Percentiles rank a stretch among this genome's conserved stretches.
Evolutionary conservation across 2,329 filamentous ascomycete species (phyloP).

Genomic region (Byssothecium circinans): DNA sequence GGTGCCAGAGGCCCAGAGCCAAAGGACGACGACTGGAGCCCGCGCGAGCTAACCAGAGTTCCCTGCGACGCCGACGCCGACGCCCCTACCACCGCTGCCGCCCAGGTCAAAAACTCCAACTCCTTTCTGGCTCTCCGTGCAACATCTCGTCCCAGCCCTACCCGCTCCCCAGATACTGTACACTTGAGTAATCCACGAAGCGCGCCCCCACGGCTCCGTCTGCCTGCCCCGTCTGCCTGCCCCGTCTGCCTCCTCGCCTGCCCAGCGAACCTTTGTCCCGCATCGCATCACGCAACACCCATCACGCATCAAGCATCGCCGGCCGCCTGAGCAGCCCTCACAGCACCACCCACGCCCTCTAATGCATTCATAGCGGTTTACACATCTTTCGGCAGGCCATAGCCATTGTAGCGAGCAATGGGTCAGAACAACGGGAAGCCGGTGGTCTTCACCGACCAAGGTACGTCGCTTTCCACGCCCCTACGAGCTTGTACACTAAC

Average conservation of each 20-base stretch:
- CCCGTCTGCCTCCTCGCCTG: slow-evolving; percentile 1
- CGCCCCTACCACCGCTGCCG: slow-evolving; percentile 27
- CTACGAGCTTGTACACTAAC: slow-evolving; percentile 15
- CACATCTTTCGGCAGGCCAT: slow-evolving; percentile 16
- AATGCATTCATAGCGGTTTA: slow-evolving; percentile 29
- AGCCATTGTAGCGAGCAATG: slow-evolving; percentile 59
- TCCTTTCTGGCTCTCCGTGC: slow-evolving; percentile 6
- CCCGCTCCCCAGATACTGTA: slow-evolving; percentile 9
- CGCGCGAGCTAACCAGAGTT: slow-evolving; percentile 9
- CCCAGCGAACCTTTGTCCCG: slow-evolving; percentile 5
- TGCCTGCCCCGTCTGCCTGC: slow-evolving; percentile 1
- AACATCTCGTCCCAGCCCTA: slow-evolving; percentile 8
- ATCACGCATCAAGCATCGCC: slow-evolving; percentile 3
- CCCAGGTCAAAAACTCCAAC: slow-evolving; percentile 21
- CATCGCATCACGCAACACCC: slow-evolving; percentile 7
- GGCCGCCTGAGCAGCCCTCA: slow-evolving; percentile 11
- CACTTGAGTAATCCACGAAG: no score
- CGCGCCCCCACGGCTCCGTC: background rate
- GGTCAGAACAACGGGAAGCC: slow-evolving; percentile 95
- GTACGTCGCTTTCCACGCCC: slow-evolving; percentile 53
- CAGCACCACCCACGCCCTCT: slow-evolving; percentile 11
- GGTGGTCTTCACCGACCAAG: slow-evolving; percentile 89
- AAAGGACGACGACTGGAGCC: background rate
- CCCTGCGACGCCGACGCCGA: slow-evolving; percentile 7
- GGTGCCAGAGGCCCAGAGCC: slow-evolving; percentile 2